These are phyloP conservation scores for Bimuria novae-zelandiae DNA, from an alignment of 2,329 filamentous ascomycete species.

Conservation along the genomic window DNA sequence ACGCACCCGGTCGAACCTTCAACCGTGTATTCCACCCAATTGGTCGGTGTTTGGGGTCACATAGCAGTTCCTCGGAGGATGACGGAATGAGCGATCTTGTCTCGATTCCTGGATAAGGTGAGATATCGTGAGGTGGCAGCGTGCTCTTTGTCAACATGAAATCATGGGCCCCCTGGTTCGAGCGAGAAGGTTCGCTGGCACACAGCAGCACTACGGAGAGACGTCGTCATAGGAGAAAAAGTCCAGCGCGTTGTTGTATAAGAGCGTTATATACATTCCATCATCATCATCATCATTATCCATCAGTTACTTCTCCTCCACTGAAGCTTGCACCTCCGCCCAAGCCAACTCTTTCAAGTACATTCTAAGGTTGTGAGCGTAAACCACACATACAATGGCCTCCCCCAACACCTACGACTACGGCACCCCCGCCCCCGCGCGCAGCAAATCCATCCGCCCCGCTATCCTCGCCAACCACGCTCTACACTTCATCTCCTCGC, in stretches of 20 bases:
- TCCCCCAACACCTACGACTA: slow-evolving; percentile 17
- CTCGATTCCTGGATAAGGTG: background rate
- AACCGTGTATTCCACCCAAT: background rate
- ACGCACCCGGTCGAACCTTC: background rate
- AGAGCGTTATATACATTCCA: too few relatives aligned
- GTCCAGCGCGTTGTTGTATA: background rate
- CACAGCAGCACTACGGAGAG: background rate
- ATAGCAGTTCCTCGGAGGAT: background rate
- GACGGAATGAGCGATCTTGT: background rate
- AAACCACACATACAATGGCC: slow-evolving; percentile 5
- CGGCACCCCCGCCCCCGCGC: slow-evolving; percentile 12
- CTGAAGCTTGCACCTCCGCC: background rate
- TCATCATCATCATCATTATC: too few relatives aligned
- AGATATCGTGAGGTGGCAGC: background rate
- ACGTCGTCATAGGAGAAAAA: background rate
- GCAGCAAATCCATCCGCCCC: slow-evolving; percentile 18
- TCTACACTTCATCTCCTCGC: slow-evolving; percentile 20
- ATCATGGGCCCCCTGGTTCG: background rate
- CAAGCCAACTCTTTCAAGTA: background rate
- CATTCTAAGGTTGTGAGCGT: too few relatives aligned
- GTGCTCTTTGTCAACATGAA: background rate
- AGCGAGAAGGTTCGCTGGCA: slow-evolving; percentile 1
- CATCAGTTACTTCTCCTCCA: too few relatives aligned
- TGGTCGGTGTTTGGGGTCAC: background rate
- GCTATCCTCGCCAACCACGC: slow-evolving; percentile 21